Evolutionary conservation across 2,329 filamentous ascomycete genomes (phyloP).

Genomic region (Fusarium hostae): DNA sequence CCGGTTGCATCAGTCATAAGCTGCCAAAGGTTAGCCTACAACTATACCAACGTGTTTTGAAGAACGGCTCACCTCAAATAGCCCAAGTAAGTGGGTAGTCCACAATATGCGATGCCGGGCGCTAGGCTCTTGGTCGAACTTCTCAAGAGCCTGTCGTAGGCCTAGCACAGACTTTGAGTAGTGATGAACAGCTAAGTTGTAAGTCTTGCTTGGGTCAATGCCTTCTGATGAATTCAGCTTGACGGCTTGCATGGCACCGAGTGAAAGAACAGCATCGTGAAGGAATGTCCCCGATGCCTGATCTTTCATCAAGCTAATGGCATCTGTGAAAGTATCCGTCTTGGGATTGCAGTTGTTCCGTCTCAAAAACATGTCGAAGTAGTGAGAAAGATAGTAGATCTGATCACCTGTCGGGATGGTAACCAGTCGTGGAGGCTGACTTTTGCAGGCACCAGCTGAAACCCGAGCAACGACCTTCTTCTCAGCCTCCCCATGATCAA

Average conservation of each 20-base stretch:
- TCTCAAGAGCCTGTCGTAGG: slow-evolving; percentile 33
- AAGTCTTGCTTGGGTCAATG: background rate
- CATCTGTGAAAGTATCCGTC: slow-evolving; percentile 12
- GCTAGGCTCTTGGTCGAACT: background rate
- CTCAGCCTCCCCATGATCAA: slow-evolving; percentile 35
- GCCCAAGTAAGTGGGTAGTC: slow-evolving; percentile 49
- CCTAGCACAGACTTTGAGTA: slow-evolving; percentile 45
- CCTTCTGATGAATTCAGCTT: slow-evolving; percentile 25
- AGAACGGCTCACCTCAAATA: slow-evolving; percentile 51
- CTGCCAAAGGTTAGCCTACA: slow-evolving; percentile 34
- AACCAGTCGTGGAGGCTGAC: background rate
- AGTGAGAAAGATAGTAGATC: slow-evolving; percentile 39
- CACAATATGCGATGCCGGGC: slow-evolving; percentile 43
- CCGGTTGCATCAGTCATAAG: slow-evolving; percentile 49
- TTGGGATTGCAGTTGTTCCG: slow-evolving; percentile 45
- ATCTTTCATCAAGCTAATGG: slow-evolving; percentile 37
- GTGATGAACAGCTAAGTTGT: slow-evolving; percentile 32
- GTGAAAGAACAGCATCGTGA: slow-evolving; percentile 44
- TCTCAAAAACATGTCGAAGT: slow-evolving; percentile 46
- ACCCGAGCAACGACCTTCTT: background rate
- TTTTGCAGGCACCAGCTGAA: no score
- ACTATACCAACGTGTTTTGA: no score
- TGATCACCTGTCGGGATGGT: slow-evolving; percentile 22
- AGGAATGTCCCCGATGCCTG: slow-evolving; percentile 32
- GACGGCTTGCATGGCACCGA: slow-evolving; percentile 48